A percentile compares a stretch with the other conserved stretches of the same genome.
Evolutionary conservation across 73 alveolate species (phyloP).

Genomic region (Paramecium caudatum): DNA sequence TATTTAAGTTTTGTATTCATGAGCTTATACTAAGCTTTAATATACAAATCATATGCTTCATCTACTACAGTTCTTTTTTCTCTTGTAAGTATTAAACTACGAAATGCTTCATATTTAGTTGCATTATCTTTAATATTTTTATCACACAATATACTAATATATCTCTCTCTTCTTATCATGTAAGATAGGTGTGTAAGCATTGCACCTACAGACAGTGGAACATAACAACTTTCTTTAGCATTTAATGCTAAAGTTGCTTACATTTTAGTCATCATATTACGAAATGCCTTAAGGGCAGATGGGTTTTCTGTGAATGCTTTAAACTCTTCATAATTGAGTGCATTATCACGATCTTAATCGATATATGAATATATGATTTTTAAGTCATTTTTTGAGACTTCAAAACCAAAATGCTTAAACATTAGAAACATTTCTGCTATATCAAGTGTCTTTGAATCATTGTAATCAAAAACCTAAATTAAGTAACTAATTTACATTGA

Average conservation of each 20-base stretch:
- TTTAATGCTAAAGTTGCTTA: background rate
- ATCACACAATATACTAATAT: background rate
- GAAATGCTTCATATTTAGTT: conserved; percentile 20
- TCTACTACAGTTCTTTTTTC: conserved; percentile 29
- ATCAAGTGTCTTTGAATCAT: conserved; percentile 13
- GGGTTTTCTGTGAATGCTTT: conserved; percentile 59
- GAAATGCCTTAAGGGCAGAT: conserved; percentile 10
- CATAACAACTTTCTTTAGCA: conserved; percentile 4
- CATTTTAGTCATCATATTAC: conserved; percentile 47
- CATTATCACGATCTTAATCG: conserved; percentile 29
- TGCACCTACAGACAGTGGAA: conserved; percentile 58
- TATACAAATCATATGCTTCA: conserved; percentile 60
- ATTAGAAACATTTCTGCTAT: conserved; percentile 51
- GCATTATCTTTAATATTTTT: background rate
- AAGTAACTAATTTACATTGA: background rate
- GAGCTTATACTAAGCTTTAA: conserved; percentile 18
- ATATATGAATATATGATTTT: background rate
- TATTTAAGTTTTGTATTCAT: background rate
- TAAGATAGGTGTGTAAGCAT: conserved; percentile 36
- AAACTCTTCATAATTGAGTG: conserved; percentile 34
- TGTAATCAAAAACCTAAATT: conserved; percentile 15
- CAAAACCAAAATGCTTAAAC: conserved; percentile 68
- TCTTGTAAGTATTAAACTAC: background rate
- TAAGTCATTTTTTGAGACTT: conserved; percentile 22
- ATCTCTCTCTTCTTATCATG: conserved; percentile 40